These are phyloP conservation scores for Colletotrichum siamense DNA, from an alignment of 2,329 filamentous ascomycete genomes.

Conservation along the genomic window DNA sequence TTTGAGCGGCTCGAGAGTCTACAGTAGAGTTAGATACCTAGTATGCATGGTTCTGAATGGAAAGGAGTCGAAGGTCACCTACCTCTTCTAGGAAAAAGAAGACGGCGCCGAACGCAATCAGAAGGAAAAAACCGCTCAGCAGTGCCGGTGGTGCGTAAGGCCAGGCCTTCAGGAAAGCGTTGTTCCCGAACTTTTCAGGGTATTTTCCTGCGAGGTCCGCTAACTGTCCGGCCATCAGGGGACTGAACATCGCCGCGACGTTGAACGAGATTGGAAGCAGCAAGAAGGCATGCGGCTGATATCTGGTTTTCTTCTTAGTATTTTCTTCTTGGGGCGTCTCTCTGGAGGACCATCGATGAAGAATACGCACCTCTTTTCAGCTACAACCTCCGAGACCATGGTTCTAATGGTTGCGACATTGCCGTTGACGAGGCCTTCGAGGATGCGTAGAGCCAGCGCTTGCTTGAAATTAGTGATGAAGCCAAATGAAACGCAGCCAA, in stretches of 20 bases:
- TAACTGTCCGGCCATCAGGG: background rate
- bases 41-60: background rate
- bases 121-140: background rate
- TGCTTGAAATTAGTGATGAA: conserved; percentile 13
- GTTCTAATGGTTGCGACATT: background rate
- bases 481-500: background rate
- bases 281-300: background rate
- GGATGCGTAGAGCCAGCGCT: background rate
- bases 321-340: background rate
- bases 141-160: background rate
- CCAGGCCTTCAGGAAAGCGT: background rate
- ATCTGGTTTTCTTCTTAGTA: background rate
- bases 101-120: background rate
- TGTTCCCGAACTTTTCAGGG: background rate
- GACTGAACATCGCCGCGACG: background rate
- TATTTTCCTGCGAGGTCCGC: conserved; percentile 4
- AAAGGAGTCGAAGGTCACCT: background rate
- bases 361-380: background rate
- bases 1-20: background rate
- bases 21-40: background rate
- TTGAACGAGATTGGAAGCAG: background rate
- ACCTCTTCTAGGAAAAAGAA: conserved; percentile 11
- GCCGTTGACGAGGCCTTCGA: background rate
- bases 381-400: conserved; percentile 8
- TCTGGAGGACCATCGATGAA: accelerated